phyloP scores from a whole-genome alignment of 2,329 filamentous ascomycete genomes.

The Scytalidium lignicola region DNA sequence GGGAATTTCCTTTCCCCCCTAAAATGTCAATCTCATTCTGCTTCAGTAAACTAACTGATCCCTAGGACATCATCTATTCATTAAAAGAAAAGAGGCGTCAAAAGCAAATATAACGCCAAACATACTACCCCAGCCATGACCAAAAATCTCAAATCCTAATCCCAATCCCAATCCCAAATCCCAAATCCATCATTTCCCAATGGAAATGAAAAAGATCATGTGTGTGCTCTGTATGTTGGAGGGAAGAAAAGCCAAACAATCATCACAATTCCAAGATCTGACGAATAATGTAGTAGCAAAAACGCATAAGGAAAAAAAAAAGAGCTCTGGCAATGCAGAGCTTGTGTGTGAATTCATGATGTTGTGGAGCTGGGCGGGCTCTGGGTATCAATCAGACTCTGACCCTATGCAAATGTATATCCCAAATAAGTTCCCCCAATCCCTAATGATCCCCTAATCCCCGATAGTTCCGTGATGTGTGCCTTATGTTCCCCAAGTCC shows the following conservation, averaged over 20 bases:
- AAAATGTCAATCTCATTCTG: neutral
- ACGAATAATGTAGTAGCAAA: too few species aligned
- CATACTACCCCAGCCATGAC: neutral
- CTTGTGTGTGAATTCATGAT: neutral
- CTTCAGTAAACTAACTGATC: neutral
- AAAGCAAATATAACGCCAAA: neutral
- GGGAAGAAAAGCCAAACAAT: too few species aligned
- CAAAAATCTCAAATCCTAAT: too few species aligned
- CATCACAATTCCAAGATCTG: too few species aligned
- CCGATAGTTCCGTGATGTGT: conserved; percentile 4
- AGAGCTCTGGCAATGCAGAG: neutral
- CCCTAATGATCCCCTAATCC: conserved; percentile 6
- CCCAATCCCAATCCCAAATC: too few species aligned
- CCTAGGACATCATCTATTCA: neutral
- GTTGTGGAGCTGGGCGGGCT: conserved; percentile 26
- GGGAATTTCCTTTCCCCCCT: too few species aligned
- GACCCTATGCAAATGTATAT: conserved; percentile 23
- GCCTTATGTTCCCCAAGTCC: neutral
- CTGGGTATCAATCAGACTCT: conserved; percentile 22
- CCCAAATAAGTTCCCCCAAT: conserved; percentile 7
- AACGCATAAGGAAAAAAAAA: neutral
- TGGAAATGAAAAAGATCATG: too few species aligned
- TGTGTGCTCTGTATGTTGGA: too few species aligned
- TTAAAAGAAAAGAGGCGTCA: neutral
- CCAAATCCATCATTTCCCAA: too few species aligned